Conservation (phyloP, 192 early-diverging fungal genomes). For the Powellomyces hirtus region DNA sequence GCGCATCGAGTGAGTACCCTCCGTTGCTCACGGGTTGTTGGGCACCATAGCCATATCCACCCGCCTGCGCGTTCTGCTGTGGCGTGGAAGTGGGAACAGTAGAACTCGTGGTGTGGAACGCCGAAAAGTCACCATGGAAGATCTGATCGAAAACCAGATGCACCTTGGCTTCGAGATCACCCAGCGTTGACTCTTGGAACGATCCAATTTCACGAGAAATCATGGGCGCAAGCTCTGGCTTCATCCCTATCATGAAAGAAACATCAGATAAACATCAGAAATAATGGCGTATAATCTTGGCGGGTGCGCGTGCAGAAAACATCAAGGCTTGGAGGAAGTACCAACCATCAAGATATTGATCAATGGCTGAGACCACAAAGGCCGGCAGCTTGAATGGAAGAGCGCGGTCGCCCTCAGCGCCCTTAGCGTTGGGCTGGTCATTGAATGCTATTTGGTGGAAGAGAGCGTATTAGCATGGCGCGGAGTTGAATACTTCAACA, state of each 20-base stretch:
- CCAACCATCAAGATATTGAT: slow-evolving; percentile 22
- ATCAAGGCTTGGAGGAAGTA: too few relatives aligned
- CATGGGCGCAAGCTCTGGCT: slow-evolving; percentile 18
- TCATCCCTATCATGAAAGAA: too few relatives aligned
- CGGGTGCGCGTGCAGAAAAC: too few relatives aligned
- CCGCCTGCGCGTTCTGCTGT: neutral
- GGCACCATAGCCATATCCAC: neutral
- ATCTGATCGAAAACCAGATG: slow-evolving; percentile 18
- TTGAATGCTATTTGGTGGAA: neutral
- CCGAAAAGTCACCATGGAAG: slow-evolving; percentile 21
- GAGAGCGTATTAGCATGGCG: too few relatives aligned
- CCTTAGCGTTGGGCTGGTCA: neutral
- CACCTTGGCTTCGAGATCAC: slow-evolving; percentile 10
- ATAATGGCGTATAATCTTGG: too few relatives aligned
- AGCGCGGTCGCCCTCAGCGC: neutral
- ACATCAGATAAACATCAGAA: too few relatives aligned
- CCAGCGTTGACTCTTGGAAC: slow-evolving; percentile 15
- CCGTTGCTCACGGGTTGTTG: slow-evolving; percentile 2
- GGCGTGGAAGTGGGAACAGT: neutral
- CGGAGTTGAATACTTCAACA: too few relatives aligned
- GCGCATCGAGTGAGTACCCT: neutral
- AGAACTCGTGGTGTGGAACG: neutral
- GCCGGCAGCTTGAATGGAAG: slow-evolving; percentile 21
- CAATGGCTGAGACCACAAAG: slow-evolving; percentile 19
- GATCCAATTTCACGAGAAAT: slow-evolving; percentile 10